These are phyloP conservation scores for Aspergillus calidoustus DNA, from an alignment of 2,329 filamentous ascomycete genomes.

Conservation along the genomic window DNA sequence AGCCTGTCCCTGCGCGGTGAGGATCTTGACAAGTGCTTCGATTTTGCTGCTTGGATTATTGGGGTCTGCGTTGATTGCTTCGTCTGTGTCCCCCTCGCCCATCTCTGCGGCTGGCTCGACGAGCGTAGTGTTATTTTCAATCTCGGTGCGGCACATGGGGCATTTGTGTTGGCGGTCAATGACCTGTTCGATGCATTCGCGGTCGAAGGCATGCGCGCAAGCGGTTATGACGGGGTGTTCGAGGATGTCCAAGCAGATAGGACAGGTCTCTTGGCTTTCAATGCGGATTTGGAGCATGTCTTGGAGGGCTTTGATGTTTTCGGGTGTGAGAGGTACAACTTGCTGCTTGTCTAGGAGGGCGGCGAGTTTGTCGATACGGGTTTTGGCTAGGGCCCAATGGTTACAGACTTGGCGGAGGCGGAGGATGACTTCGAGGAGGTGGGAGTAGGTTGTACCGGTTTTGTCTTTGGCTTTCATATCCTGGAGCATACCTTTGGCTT, in stretches of 20 bases:
- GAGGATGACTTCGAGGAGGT: conserved; percentile 79
- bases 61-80: conserved; percentile 59
- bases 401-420: conserved; percentile 86
- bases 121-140: conserved; percentile 64
- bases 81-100: conserved; percentile 50
- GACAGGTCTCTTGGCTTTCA: conserved; percentile 80
- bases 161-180: conserved; percentile 79
- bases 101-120: conserved; percentile 68
- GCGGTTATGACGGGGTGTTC: conserved; percentile 78
- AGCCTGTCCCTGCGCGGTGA: conserved; percentile 69
- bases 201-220: conserved; percentile 82
- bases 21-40: conserved; percentile 74
- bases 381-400: conserved; percentile 81
- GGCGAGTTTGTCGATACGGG: conserved; percentile 74
- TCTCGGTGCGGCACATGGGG: conserved; percentile 77
- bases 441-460: conserved; percentile 66
- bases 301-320: conserved; percentile 74
- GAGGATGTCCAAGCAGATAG: conserved; percentile 76
- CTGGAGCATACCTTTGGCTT: conserved; percentile 74
- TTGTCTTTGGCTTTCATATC: conserved; percentile 58
- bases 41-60: conserved; percentile 80
- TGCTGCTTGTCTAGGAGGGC: conserved; percentile 69
- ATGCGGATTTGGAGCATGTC: conserved; percentile 76
- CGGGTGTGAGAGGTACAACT: conserved; percentile 70
- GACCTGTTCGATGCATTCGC: conserved; percentile 72